Percentiles rank a stretch among this genome's conserved stretches.
phyloP scores from a whole-genome alignment of 2,329 filamentous ascomycete genomes.

The Escovopsis weberi region DNA sequence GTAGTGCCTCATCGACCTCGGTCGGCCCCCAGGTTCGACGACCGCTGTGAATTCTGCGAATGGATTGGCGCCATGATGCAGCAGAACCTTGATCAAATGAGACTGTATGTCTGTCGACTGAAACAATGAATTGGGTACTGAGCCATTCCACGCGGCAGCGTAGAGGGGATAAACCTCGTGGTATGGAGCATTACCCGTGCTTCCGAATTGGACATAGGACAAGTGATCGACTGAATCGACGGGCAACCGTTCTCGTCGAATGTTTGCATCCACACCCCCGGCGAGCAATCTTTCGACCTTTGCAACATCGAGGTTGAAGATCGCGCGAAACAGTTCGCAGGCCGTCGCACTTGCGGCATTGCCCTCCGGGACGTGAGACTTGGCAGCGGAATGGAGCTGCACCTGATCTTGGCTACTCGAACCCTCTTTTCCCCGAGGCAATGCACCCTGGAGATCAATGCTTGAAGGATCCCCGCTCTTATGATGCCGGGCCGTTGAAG shows the following conservation, averaged over 20 bases:
- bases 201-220: too few species aligned
- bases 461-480: too few species aligned
- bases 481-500: too few species aligned
- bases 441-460: too few species aligned
- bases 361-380: slow-evolving; percentile 6
- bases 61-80: slow-evolving; percentile 14
- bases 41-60: slow-evolving; percentile 7
- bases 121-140: neutral
- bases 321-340: slow-evolving; percentile 8
- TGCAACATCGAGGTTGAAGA: slow-evolving; percentile 3
- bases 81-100: slow-evolving; percentile 7
- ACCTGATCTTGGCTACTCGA: too few species aligned
- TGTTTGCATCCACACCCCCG: slow-evolving; percentile 6
- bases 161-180: slow-evolving; percentile 6
- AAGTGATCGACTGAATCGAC: neutral
- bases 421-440: too few species aligned
- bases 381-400: neutral
- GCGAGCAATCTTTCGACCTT: slow-evolving; percentile 6
- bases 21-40: neutral
- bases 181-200: too few species aligned
- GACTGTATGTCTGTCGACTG: neutral
- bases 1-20: neutral
- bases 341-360: slow-evolving; percentile 7
- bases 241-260: neutral
- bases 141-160: neutral